These are phyloP conservation scores for Lepidium didymum DNA, from an alignment of 345 rosid genomes.

Conservation along the genomic window DNA sequence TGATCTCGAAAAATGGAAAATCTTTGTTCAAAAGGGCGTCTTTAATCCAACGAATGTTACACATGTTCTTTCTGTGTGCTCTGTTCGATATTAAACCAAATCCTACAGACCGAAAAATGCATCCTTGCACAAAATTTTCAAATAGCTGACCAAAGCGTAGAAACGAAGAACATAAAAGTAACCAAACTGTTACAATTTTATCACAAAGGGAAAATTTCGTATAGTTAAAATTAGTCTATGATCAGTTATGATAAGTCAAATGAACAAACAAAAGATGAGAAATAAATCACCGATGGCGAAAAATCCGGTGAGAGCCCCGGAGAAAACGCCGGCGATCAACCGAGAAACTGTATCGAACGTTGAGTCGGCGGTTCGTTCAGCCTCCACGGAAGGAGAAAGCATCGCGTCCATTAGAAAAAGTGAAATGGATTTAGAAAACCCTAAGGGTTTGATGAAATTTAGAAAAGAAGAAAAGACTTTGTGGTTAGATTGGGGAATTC, in stretches of 20 bases:
- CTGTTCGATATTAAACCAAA: neutral
- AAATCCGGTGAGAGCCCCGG: conserved; percentile 59
- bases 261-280: neutral
- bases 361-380: conserved; percentile 24
- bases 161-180: neutral
- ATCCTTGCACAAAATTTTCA: neutral
- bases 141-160: neutral
- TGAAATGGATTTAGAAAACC: neutral
- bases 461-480: neutral
- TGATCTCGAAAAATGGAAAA: neutral
- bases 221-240: neutral
- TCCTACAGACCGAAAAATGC: neutral
- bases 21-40: neutral
- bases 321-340: conserved; percentile 43
- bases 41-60: neutral
- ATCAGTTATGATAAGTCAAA: neutral
- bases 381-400: conserved; percentile 27
- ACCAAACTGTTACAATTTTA: neutral
- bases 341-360: conserved; percentile 38
- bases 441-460: conserved; percentile 5
- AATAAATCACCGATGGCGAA: conserved; percentile 49
- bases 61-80: neutral
- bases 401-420: conserved; percentile 28
- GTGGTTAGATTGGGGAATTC: neutral
- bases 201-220: neutral